Evolutionary conservation across 495 filamentous ascomycete species (phyloP), one percentile per base, ranked within the genome.

Genomic region (Xylaria scruposa): DNA sequence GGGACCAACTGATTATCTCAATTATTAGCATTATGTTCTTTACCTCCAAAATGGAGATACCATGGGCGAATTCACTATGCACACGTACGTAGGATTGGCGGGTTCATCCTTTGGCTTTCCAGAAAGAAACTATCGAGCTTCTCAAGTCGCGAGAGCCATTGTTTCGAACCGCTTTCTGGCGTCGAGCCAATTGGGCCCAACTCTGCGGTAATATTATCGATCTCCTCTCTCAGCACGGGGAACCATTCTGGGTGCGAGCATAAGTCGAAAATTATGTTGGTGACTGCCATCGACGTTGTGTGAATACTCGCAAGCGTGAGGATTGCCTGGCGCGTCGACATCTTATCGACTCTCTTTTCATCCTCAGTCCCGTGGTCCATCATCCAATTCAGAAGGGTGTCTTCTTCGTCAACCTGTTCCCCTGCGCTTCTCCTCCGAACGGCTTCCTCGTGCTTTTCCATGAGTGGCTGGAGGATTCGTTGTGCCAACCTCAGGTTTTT

Each of bases 241-340:
- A 61, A 61, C 26, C 31, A 61, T 24, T 61, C 59, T 21, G 59
- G 59, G 17, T 61, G 59, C 1, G 59, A 33, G 36, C 59, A 61
- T 10, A 61, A 12, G 36, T 61, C 59, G n/a, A 33, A 61, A 12
- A 61, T 9, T 5, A 33, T 17, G 12, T 61, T 29, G 5, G 33
- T 7, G 4, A 61, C 36, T 19, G 33, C 36, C 59, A 61, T 61
- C 6, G 59, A 33, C 5, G 80, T 80, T 8, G 77, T 79, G 61
- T 83, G 81, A 42, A 83, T 81, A 0, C 77, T 72, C 29, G 76
- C 78, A 42, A 80, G 76, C 3, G 60, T 74, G 7, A 78, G 10
- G 10, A 70, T 49, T 15, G 75, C 63, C 42, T 78, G 74, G 1
- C 49, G 60, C 17, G 24, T 56, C 62, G 42, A 70, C 77, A 53